Evolutionary conservation across 148 eudicot species (phyloP), one percentile per base, ranked within the genome.

Genomic region (Cornus florida): DNA sequence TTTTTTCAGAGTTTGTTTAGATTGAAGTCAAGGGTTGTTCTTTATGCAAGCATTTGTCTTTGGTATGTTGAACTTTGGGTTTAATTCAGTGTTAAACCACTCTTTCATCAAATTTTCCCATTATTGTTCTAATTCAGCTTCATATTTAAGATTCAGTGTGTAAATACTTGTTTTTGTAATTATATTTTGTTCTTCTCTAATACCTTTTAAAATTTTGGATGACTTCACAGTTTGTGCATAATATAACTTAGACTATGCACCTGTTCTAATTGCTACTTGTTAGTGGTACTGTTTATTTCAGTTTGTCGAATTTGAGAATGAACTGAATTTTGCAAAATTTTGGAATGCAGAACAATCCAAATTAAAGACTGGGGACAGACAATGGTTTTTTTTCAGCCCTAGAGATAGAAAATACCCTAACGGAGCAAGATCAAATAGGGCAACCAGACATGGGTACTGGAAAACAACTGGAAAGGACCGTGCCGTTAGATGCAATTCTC

Each of bases 381-480:
- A 87, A 64, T 96, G 99, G 99, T 96, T 88, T 91, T 96, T 91
- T 81, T 94, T 96, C 83, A 91, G 95, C 75, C 99, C 93, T 3
- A 88, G 97, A 84, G 97, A 96, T 43, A 86, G 98, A 87, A 96
- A 91, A 77, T 92, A 96, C 74, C 97, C 98, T 0, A 93, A 93
- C 84, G 95, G 97, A 16, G 89, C 86, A 68, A 91, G 99, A 82
- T 88, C 97, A 31, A 96, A 92, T 75, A 83, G 99, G 82, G 94
- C 90, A 57, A 91, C 99, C 7, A 84, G 83, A 77, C 90, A 83
- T 67, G 99, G 99, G 17, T 92, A 94, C 82, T 96, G 99, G 99
- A 96, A 96, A 83, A 28, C 28, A 31, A 96, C 99, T 4, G 98
- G 99, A n/a, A 93, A 96, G 73, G 99, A 96, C 78, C 92, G 99